These are phyloP conservation scores for Pachyrhizus erosus DNA, from an alignment of 306 rosid species.

Conservation along the genomic window DNA sequence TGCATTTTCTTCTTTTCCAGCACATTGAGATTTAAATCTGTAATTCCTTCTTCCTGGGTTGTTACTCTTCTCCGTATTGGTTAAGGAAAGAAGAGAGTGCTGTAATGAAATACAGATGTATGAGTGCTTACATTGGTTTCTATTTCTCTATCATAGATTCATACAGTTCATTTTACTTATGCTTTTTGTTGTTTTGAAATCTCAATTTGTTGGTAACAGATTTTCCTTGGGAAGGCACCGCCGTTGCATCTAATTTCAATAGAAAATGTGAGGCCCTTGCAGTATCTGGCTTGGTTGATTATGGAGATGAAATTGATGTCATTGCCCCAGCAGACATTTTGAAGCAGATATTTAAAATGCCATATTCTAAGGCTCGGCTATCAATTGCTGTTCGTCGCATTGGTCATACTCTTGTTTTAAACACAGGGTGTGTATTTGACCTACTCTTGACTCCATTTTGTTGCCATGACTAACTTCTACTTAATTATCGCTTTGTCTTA, in stretches of 20 bases:
- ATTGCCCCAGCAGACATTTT: slow-evolving; percentile 92
- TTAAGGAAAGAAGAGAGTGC: slow-evolving; percentile 17
- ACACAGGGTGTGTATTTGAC: slow-evolving; percentile 73
- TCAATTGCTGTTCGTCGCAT: slow-evolving; percentile 90
- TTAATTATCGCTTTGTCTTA: slow-evolving; percentile 14
- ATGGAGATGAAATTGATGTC: slow-evolving; percentile 96
- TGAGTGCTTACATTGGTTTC: slow-evolving; percentile 8
- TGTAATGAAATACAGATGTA: slow-evolving; percentile 9
- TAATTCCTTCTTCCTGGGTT: neutral
- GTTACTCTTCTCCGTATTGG: neutral
- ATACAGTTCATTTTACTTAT: slow-evolving; percentile 30
- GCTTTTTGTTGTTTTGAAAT: slow-evolving; percentile 33
- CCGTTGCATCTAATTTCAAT: slow-evolving; percentile 76
- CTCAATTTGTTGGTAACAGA: slow-evolving; percentile 55
- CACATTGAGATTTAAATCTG: neutral
- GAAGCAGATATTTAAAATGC: slow-evolving; percentile 97
- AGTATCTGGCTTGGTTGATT: slow-evolving; percentile 86
- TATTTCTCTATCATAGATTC: slow-evolving; percentile 5
- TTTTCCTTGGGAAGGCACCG: slow-evolving; percentile 81
- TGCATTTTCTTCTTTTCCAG: neutral
- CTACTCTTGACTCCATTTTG: slow-evolving; percentile 11
- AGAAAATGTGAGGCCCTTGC: slow-evolving; percentile 94
- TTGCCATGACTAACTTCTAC: slow-evolving; percentile 15
- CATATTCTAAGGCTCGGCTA: slow-evolving; percentile 92
- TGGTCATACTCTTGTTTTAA: slow-evolving; percentile 89